Percentiles rank a stretch among this genome's conserved stretches.
Conservation (phyloP, 139 green algal species). For the Coccomyxa sp. region DNA sequence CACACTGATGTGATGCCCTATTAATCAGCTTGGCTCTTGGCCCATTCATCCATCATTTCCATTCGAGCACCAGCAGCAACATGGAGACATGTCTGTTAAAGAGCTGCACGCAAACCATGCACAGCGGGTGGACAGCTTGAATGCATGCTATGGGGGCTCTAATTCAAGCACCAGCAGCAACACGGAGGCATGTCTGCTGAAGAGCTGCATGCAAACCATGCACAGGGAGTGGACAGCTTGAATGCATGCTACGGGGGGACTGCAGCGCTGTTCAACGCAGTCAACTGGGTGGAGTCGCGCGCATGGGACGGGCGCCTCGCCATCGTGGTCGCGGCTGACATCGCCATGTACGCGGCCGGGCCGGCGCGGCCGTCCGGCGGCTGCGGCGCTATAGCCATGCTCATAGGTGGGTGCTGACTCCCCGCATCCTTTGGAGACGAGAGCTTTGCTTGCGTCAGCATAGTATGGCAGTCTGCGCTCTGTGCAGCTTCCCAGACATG, state of each 20-base stretch:
- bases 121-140: conserved; percentile 72
- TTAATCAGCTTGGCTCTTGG: background rate
- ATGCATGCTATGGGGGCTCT: conserved; percentile 86
- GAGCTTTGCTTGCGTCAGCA: no score
- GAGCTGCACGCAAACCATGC: background rate
- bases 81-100: no score
- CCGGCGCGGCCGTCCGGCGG: conserved; percentile 62
- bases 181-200: no score
- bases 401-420: conserved; percentile 60
- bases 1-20: background rate
- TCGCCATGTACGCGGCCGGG: conserved; percentile 59
- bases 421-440: no score
- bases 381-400: conserved; percentile 75
- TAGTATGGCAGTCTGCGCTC: no score
- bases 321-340: conserved; percentile 76
- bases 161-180: no score
- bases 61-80: no score
- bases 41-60: no score
- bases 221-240: conserved; percentile 68
- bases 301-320: conserved; percentile 78
- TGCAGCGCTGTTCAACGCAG: conserved; percentile 67
- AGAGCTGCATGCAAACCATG: background rate
- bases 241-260: conserved; percentile 88
- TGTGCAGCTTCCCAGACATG: background rate
- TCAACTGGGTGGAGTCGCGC: conserved; percentile 63